Evolutionary conservation across 1,284 basidiomycete species (phyloP).

Genomic region (Pascua guehoae): DNA sequence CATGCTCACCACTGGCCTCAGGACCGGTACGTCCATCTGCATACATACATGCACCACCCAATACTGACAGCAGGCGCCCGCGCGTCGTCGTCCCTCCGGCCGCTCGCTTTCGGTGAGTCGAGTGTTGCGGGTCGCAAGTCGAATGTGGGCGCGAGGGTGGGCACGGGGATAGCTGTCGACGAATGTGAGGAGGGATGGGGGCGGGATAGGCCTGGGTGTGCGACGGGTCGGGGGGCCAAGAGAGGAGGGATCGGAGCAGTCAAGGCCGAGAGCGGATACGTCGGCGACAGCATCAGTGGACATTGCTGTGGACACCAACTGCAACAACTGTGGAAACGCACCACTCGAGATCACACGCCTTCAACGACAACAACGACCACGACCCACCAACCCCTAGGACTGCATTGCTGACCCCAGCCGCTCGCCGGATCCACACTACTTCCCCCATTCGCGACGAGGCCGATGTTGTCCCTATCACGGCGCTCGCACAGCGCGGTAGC

Average conservation of each 20-base stretch:
- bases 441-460: slow-evolving; percentile 30
- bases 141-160: too few species aligned
- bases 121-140: too few species aligned
- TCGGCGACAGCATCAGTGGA: too few species aligned
- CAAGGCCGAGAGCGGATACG: too few species aligned
- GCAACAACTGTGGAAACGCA: too few species aligned
- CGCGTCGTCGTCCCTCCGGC: slow-evolving; percentile 37
- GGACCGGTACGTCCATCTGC: slow-evolving; percentile 24
- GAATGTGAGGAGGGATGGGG: too few species aligned
- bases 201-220: too few species aligned
- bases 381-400: neutral
- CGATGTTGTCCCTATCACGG: slow-evolving; percentile 46
- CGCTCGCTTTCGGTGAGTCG: slow-evolving; percentile 22
- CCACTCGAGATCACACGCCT: too few species aligned
- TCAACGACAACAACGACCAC: neutral
- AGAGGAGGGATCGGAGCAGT: too few species aligned
- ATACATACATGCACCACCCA: neutral
- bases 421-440: slow-evolving; percentile 32
- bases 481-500: slow-evolving; percentile 65
- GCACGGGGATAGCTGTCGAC: too few species aligned
- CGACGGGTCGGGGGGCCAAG: too few species aligned
- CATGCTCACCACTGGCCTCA: slow-evolving; percentile 32
- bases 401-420: slow-evolving; percentile 12
- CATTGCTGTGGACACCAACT: too few species aligned
- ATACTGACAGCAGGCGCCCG: slow-evolving; percentile 12